Conservation (phyloP, 768 basidiomycete species). For the Boletus pseudopeckii region DNA sequence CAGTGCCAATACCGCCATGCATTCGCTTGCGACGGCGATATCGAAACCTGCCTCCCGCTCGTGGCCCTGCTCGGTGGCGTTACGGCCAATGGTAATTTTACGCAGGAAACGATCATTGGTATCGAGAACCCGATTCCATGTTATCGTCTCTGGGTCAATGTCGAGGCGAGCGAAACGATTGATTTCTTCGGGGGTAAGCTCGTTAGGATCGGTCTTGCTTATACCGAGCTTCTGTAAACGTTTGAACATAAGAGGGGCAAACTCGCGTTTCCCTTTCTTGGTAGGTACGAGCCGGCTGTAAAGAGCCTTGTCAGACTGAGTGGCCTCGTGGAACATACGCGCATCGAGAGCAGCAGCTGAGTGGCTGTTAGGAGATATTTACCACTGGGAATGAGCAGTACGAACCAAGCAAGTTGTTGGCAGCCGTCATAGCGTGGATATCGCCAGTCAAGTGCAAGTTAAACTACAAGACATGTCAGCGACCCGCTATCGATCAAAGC, state of each 20-base stretch:
- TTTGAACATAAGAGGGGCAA: conserved; percentile 94
- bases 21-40: conserved; percentile 95
- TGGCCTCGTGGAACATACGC: conserved; percentile 96
- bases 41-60: conserved; percentile 92
- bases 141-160: conserved; percentile 86
- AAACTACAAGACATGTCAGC: conserved; percentile 50
- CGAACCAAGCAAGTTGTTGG: conserved; percentile 90
- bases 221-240: conserved; percentile 94
- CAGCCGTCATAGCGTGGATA: conserved; percentile 96
- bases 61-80: conserved; percentile 83
- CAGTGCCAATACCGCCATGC: conserved; percentile 96
- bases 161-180: conserved; percentile 88
- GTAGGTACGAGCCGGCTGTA: conserved; percentile 88
- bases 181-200: conserved; percentile 90
- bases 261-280: conserved; percentile 93
- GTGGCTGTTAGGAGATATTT: conserved; percentile 2
- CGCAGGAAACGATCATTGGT: conserved; percentile 97
- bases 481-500: not conserved
- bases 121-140: conserved; percentile 97
- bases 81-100: conserved; percentile 90
- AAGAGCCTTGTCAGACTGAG: conserved; percentile 92
- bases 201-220: conserved; percentile 87
- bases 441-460: conserved; percentile 96
- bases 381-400: not conserved
- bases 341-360: conserved; percentile 94